Percentiles rank a stretch among this genome's conserved stretches.
Evolutionary conservation across 345 rosid genomes (phyloP).

Genomic region (Alliaria petiolata): DNA sequence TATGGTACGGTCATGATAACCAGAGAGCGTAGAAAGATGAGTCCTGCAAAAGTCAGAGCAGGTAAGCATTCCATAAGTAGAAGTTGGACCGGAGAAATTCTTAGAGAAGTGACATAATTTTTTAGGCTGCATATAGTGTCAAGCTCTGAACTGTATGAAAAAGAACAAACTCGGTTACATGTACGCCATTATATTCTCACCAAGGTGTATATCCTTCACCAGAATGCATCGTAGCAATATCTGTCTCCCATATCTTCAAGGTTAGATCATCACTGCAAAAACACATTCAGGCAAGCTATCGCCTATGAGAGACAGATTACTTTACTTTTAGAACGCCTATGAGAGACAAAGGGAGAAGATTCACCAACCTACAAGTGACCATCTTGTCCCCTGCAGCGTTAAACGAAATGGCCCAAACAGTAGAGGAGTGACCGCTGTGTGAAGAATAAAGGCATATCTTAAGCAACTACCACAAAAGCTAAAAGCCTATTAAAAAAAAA

Average conservation of each 20-base stretch:
- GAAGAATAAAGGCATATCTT: conserved; percentile 13
- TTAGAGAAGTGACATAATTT: neutral
- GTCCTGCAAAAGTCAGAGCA: conserved; percentile 52
- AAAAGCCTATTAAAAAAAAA: too few species aligned
- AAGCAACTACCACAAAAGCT: conserved; percentile 8
- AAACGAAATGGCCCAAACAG: conserved; percentile 82
- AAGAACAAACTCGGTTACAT: conserved; percentile 1
- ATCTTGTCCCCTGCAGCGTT: conserved; percentile 80
- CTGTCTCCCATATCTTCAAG: conserved; percentile 79
- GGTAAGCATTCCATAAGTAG: conserved; percentile 1
- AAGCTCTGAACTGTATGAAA: neutral
- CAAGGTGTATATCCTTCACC: conserved; percentile 73
- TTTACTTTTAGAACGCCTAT: neutral
- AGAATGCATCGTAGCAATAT: conserved; percentile 49
- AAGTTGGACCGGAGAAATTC: neutral
- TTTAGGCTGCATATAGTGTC: neutral
- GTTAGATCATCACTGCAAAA: conserved; percentile 93
- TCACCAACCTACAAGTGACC: conserved; percentile 85
- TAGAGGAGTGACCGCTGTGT: conserved; percentile 86
- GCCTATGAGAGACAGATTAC: too few species aligned
- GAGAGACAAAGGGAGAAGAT: neutral
- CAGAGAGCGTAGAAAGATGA: conserved; percentile 77
- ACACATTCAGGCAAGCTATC: conserved; percentile 30
- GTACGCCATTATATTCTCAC: conserved; percentile 45
- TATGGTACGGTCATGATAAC: conserved; percentile 92